Evolutionary conservation across 2,329 filamentous ascomycete species (phyloP).

Genomic region (Xylogone sp.): DNA sequence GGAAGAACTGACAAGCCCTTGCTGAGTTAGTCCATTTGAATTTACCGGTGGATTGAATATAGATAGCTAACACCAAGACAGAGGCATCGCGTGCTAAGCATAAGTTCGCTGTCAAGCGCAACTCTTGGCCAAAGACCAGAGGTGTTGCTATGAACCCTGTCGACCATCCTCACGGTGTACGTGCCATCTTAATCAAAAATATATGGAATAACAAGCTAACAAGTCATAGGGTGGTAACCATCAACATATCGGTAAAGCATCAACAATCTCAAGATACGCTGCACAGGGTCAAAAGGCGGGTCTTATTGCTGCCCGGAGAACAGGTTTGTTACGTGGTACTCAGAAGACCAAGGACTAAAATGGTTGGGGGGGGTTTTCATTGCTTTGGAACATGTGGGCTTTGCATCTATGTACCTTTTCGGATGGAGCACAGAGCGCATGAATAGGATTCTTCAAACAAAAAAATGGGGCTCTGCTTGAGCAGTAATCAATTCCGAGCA

Average conservation of each 20-base stretch:
- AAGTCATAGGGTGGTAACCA: conserved; percentile 76
- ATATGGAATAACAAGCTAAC: conserved; percentile 37
- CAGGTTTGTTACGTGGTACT: conserved; percentile 99
- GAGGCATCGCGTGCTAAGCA: conserved; percentile 99
- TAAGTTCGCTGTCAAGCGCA: conserved; percentile 99
- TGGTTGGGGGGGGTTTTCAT: conserved; percentile 26
- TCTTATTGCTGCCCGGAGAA: conserved; percentile 99
- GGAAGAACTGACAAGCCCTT: conserved; percentile 99
- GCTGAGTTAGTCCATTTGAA: conserved; percentile 62
- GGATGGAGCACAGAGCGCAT: conserved; percentile 28
- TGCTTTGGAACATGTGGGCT: conserved; percentile 28
- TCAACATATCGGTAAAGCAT: conserved; percentile 95
- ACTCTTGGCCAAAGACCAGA: conserved; percentile 99
- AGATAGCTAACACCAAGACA: conserved; percentile 46
- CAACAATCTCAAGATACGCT: conserved; percentile 97
- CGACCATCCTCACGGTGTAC: conserved; percentile 91
- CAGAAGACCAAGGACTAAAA: conserved; percentile 98
- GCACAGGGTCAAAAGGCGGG: conserved; percentile 99
- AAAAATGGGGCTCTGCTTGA: background rate
- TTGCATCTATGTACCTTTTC: conserved; percentile 29
- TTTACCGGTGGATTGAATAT: conserved; percentile 11
- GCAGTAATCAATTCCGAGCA: background rate
- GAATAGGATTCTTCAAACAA: conserved; percentile 20
- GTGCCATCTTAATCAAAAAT: conserved; percentile 5
- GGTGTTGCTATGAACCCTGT: conserved; percentile 99